phyloP scores from a whole-genome alignment of 1,284 basidiomycete species.

The Moesziomyces antarcticus region DNA sequence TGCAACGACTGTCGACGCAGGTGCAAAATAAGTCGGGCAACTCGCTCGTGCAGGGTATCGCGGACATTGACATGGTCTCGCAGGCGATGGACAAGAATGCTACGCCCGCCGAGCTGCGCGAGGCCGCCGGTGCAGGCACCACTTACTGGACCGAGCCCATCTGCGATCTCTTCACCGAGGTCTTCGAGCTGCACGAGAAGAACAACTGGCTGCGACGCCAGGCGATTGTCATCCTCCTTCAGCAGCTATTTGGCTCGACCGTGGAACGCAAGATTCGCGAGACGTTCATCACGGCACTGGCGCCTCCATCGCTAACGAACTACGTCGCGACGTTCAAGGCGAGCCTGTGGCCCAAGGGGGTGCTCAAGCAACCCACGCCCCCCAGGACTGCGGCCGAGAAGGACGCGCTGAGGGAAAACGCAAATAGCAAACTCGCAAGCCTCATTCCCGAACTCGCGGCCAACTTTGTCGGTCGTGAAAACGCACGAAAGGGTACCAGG shows the following conservation, averaged over 20 bases:
- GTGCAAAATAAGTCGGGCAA: conserved; percentile 34
- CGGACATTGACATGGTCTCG: conserved; percentile 51
- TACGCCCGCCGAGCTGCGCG: conserved; percentile 74
- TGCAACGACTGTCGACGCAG: conserved; percentile 58
- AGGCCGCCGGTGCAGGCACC: conserved; percentile 83
- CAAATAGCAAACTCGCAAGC: conserved; percentile 85
- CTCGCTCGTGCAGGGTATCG: conserved; percentile 32
- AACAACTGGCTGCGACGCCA: conserved; percentile 96
- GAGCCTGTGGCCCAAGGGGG: conserved; percentile 83
- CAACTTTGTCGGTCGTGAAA: conserved; percentile 94
- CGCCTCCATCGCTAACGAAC: conserved; percentile 71
- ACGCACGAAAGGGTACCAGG: conserved; percentile 88
- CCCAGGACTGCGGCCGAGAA: conserved; percentile 85
- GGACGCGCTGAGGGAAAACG: conserved; percentile 80
- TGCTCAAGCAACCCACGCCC: conserved; percentile 73
- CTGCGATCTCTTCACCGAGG: conserved; percentile 88
- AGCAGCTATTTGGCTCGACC: conserved; percentile 92
- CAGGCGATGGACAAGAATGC: conserved; percentile 48
- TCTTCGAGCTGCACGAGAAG: conserved; percentile 93
- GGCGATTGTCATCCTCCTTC: conserved; percentile 93
- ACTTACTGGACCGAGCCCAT: conserved; percentile 85
- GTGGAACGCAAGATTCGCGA: conserved; percentile 96
- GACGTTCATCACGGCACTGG: conserved; percentile 72
- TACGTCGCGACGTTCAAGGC: conserved; percentile 76
- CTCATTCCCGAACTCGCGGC: conserved; percentile 95